Evolutionary conservation across 2,329 filamentous ascomycete species (phyloP), one percentile per base, ranked within the genome.

Genomic region (Bipolaris oryzae): DNA sequence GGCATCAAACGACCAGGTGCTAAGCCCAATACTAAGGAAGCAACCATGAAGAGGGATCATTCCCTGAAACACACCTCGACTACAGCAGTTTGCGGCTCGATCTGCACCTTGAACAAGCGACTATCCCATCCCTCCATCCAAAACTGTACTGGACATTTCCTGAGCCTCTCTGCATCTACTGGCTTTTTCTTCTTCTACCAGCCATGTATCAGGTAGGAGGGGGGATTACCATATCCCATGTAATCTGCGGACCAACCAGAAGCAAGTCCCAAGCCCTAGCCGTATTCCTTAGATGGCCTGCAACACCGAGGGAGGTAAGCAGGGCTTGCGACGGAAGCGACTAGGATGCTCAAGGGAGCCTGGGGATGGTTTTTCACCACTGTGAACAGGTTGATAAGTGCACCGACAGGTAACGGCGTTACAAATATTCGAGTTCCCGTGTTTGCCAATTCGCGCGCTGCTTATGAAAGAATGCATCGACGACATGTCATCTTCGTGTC

Each of bases 181-280:
- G 9, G 7, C 9, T 1, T 28, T 28, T 28, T 28, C 21, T 28
- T 28, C 9, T 28, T n/a, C n/a, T 49, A 25, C 33, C 18, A 39
- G 16, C 23, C 11, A 25, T 34, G 35, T 53, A 53, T 41, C 51
- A 49, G 18, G 37, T 53, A 41, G 20, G 37, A 18, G 28, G n/a
- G 25, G 47, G 15, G 18, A 53, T 7, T n/a, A 15, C 35, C 37
- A 20, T 41, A 43, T 49, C 20, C 34, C 20, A 48, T 49, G 35
- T 33, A 31, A 49, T 39, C 35, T 28, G 13, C 28, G 28, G n/a
- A 15, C 43, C 51, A 41, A 48, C 37, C 23, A 41, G 16, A 35
- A 15, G 21, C 23, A 49, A 18, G 13, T 31, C 18, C 20, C 18
- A 21, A 41, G 23, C 28, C 46, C 28, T 21, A 25, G 37, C 20